Evolutionary conservation across 2,329 filamentous ascomycete genomes (phyloP).

Genomic region (Epichloe sp.): DNA sequence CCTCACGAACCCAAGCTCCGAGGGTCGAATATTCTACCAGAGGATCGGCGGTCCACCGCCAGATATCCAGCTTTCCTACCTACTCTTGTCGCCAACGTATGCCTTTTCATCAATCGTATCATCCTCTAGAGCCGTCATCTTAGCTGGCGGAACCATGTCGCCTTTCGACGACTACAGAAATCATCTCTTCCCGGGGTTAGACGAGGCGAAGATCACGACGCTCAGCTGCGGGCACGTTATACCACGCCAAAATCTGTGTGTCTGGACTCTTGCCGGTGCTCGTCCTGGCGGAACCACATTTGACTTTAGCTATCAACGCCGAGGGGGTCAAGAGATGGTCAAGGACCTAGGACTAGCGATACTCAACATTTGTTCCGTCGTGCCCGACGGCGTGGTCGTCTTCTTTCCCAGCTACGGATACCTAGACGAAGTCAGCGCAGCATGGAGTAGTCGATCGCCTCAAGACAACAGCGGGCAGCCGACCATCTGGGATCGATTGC

Average conservation of each 20-base stretch:
- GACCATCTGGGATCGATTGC: slow-evolving; percentile 46
- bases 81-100: slow-evolving; percentile 80
- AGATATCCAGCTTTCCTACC: slow-evolving; percentile 60
- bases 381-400: slow-evolving; percentile 81
- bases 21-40: slow-evolving; percentile 53
- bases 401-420: slow-evolving; percentile 97
- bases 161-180: slow-evolving; percentile 83
- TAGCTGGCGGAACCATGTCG: slow-evolving; percentile 96
- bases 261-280: slow-evolving; percentile 50
- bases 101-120: slow-evolving; percentile 83
- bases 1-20: slow-evolving; percentile 71
- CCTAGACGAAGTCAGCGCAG: slow-evolving; percentile 56
- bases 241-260: slow-evolving; percentile 65
- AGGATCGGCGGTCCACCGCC: slow-evolving; percentile 23
- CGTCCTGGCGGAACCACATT: slow-evolving; percentile 39
- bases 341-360: slow-evolving; percentile 62
- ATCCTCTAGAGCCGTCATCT: slow-evolving; percentile 71
- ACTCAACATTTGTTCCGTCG: slow-evolving; percentile 54
- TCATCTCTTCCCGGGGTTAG: slow-evolving; percentile 70
- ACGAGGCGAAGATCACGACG: slow-evolving; percentile 52
- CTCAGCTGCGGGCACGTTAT: slow-evolving; percentile 94
- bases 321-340: slow-evolving; percentile 57
- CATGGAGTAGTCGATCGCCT: slow-evolving; percentile 37
- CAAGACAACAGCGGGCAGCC: slow-evolving; percentile 15
- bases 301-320: slow-evolving; percentile 77